Conservation (phyloP, 208 protist genomes). For the Leishmania tarentolae region DNA sequence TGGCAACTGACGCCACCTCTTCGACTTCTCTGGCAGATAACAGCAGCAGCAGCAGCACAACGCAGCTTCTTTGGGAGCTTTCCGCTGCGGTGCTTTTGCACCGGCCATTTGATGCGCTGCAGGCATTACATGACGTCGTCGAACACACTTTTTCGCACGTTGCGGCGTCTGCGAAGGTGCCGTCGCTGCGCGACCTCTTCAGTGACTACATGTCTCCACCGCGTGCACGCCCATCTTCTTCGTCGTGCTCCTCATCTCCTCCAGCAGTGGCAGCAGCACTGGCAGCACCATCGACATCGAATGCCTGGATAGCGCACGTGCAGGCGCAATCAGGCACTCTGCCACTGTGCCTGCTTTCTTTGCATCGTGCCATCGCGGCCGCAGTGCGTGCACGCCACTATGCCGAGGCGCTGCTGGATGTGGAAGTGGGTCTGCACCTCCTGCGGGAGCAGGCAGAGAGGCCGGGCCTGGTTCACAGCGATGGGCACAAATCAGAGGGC, state of each 20-base stretch:
- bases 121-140: neutral
- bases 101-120: slow-evolving; percentile 10
- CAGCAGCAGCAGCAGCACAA: neutral
- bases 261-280: neutral
- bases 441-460: slow-evolving; percentile 2
- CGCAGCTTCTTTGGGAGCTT: slow-evolving; percentile 25
- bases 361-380: slow-evolving; percentile 18
- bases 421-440: slow-evolving; percentile 12
- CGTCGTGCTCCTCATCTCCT: neutral
- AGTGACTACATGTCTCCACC: neutral
- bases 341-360: slow-evolving; percentile 20
- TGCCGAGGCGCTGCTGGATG: slow-evolving; percentile 21
- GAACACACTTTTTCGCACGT: neutral
- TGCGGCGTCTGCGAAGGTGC: neutral
- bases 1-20: neutral
- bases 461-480: neutral
- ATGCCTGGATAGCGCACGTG: neutral
- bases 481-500: neutral
- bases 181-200: slow-evolving; percentile 19
- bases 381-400: slow-evolving; percentile 19
- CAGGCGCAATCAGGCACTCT: slow-evolving; percentile 13
- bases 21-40: neutral
- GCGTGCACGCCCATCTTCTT: neutral
- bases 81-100: slow-evolving; percentile 17
- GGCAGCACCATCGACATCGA: neutral